Evolutionary conservation across 2,329 filamentous ascomycete genomes (phyloP).

Genomic region (Xylariaceae sp.): DNA sequence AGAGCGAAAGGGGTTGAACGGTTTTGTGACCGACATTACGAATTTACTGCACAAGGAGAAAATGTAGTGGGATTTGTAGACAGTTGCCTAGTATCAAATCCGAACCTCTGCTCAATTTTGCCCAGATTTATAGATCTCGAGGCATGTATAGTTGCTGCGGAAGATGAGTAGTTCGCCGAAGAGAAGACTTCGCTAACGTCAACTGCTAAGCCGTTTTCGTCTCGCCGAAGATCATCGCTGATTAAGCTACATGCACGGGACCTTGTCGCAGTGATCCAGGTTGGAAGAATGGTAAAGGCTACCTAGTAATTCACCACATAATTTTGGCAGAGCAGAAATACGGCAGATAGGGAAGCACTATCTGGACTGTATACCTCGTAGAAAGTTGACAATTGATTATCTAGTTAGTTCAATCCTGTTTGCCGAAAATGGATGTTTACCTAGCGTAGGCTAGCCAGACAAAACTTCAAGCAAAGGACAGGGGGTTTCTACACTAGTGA

Average conservation of each 20-base stretch:
- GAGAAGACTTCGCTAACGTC: background rate
- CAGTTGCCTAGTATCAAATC: background rate
- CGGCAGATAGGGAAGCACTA: too few species aligned
- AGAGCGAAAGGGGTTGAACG: slow-evolving; percentile 44
- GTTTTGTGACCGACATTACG: slow-evolving; percentile 27
- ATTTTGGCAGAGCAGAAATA: too few species aligned
- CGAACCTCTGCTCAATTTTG: background rate
- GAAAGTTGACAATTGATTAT: too few species aligned
- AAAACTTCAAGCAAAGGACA: too few species aligned
- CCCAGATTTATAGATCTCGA: slow-evolving; percentile 5
- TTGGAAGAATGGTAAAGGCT: too few species aligned
- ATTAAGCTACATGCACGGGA: background rate
- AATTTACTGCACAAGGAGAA: background rate
- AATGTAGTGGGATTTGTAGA: background rate
- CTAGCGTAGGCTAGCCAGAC: too few species aligned
- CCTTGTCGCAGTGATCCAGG: background rate
- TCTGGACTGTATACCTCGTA: too few species aligned
- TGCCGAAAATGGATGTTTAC: too few species aligned
- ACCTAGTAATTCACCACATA: too few species aligned
- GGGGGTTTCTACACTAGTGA: too few species aligned
- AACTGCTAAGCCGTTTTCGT: slow-evolving; percentile 24
- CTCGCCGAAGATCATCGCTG: slow-evolving; percentile 20
- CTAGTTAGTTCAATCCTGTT: too few species aligned
- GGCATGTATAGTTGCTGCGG: background rate
- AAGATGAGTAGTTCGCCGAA: background rate